Evolutionary conservation across 2,329 filamentous ascomycete genomes (phyloP).

Genomic region (Rhynchosporium agropyri): DNA sequence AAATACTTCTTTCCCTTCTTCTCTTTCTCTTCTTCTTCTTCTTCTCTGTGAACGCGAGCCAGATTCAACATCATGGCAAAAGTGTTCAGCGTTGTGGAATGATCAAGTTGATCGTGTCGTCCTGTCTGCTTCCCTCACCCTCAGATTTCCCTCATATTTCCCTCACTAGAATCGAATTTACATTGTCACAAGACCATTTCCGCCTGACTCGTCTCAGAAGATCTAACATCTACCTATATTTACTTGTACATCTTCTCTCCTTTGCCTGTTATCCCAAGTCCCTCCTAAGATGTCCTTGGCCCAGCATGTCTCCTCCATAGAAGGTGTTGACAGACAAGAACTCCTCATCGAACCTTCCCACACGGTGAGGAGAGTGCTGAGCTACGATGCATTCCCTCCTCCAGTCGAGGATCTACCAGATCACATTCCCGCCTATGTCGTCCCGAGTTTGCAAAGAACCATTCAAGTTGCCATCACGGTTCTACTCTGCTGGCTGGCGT

Average conservation of each 20-base stretch:
- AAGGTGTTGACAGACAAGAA: slow-evolving; percentile 21
- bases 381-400: slow-evolving; percentile 20
- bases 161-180: not conserved
- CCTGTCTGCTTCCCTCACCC: not conserved
- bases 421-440: slow-evolving; percentile 18
- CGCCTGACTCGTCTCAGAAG: not conserved
- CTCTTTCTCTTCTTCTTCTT: not conserved
- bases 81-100: not conserved
- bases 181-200: not conserved
- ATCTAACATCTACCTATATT: not conserved
- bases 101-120: not conserved
- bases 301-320: slow-evolving; percentile 22
- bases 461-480: slow-evolving; percentile 22
- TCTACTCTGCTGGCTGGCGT: slow-evolving; percentile 21
- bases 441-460: not conserved
- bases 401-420: slow-evolving; percentile 20
- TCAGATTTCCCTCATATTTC: not conserved
- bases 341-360: slow-evolving; percentile 10
- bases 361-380: slow-evolving; percentile 14
- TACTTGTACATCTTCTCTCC: not conserved
- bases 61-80: no score
- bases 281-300: slow-evolving; percentile 22
- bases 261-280: not conserved
- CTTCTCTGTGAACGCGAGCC: no score
- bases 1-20: no score